Conservation (phyloP, 306 rosid species). For the barrel medic (Medicago truncatula) region DNA sequence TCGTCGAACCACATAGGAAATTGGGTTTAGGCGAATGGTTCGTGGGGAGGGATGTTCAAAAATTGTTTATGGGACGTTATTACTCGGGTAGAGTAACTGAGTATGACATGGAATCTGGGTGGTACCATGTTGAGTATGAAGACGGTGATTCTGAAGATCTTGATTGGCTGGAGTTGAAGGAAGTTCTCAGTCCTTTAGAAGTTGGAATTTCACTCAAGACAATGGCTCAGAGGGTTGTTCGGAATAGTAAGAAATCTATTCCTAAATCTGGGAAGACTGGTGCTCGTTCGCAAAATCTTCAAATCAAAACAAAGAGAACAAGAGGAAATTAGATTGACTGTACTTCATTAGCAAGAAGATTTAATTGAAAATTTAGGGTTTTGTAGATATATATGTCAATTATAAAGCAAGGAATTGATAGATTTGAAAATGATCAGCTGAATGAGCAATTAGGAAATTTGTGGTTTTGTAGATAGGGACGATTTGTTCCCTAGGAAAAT, state of each 20-base stretch:
- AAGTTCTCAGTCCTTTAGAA: slow-evolving; percentile 80
- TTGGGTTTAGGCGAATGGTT: slow-evolving; percentile 76
- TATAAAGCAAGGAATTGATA: slow-evolving; percentile 19
- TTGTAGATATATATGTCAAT: slow-evolving; percentile 18
- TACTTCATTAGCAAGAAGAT: slow-evolving; percentile 12
- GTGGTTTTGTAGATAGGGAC: slow-evolving; percentile 31
- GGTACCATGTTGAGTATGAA: slow-evolving; percentile 85
- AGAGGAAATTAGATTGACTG: slow-evolving; percentile 46
- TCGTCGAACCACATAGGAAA: slow-evolving; percentile 28
- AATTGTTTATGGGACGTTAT: slow-evolving; percentile 69
- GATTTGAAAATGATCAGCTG: neutral
- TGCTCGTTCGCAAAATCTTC: slow-evolving; percentile 40
- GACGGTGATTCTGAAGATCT: slow-evolving; percentile 90
- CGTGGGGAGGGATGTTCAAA: slow-evolving; percentile 78
- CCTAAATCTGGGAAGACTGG: slow-evolving; percentile 47
- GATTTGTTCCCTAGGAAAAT: slow-evolving; percentile 12
- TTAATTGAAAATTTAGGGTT: slow-evolving; percentile 34
- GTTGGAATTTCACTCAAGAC: slow-evolving; percentile 68
- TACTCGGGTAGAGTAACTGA: slow-evolving; percentile 62
- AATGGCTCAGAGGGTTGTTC: slow-evolving; percentile 58
- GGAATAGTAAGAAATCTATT: slow-evolving; percentile 51
- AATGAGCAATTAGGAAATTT: slow-evolving; percentile 32
- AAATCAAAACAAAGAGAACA: slow-evolving; percentile 41
- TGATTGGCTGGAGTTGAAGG: slow-evolving; percentile 79
- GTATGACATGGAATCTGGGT: slow-evolving; percentile 66